These are phyloP conservation scores for Phytopythium litorale DNA, from an alignment of 352 stramenopile species.

Conservation along the genomic window DNA sequence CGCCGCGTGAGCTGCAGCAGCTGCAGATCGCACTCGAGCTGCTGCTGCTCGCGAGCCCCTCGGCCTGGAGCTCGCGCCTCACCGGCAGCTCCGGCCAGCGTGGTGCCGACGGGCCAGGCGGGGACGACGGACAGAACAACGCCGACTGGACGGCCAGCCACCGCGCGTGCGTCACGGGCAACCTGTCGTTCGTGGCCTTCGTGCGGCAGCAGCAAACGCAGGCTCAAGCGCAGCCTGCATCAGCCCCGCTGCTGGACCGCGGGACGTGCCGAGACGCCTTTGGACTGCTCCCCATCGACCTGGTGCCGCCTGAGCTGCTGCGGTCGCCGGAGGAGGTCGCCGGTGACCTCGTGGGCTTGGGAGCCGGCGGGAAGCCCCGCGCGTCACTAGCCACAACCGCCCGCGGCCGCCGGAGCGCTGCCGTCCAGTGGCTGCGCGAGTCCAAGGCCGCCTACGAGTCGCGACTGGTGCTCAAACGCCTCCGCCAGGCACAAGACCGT, in stretches of 20 bases:
- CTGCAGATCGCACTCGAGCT: conserved; percentile 59
- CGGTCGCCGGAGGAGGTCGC: conserved; percentile 21
- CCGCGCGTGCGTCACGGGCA: conserved; percentile 53
- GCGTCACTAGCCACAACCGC: conserved; percentile 12
- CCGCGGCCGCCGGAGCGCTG: conserved; percentile 21
- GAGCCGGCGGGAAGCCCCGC: not conserved
- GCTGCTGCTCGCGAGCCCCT: conserved; percentile 31
- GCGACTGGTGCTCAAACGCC: conserved; percentile 7
- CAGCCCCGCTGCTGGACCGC: conserved; percentile 12
- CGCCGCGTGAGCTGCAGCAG: conserved; percentile 56
- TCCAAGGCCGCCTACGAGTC: conserved; percentile 28
- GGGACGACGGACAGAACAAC: conserved; percentile 21
- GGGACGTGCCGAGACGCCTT: conserved; percentile 41
- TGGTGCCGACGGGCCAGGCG: conserved; percentile 3
- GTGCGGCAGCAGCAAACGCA: conserved; percentile 29
- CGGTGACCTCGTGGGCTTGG: conserved; percentile 10
- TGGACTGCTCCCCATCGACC: conserved; percentile 47
- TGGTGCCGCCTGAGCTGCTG: conserved; percentile 48
- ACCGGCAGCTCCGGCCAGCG: conserved; percentile 8
- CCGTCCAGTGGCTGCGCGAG: conserved; percentile 30
- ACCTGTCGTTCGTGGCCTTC: conserved; percentile 55
- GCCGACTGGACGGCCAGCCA: conserved; percentile 46
- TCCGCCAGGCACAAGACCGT: not conserved
- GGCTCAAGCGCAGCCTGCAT: not conserved
- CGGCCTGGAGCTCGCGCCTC: conserved; percentile 22